These are phyloP conservation scores for Ogataea thermomethanolica DNA, from an alignment of 805 yeast genomes.

Conservation along the genomic window DNA sequence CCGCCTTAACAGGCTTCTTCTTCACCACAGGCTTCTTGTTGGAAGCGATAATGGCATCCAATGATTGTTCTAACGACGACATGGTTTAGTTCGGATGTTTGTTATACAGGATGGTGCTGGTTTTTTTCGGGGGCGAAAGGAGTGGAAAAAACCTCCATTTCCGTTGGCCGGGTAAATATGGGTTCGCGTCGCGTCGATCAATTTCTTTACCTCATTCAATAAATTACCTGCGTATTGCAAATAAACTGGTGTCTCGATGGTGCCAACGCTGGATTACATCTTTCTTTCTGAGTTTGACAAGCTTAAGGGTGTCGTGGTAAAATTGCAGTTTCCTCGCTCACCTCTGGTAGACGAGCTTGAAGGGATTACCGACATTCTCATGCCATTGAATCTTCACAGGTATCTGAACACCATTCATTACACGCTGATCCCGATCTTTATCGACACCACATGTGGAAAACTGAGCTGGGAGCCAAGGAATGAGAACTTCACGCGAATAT, in stretches of 20 bases:
- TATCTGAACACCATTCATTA: conserved; percentile 51
- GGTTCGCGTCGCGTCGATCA: conserved; percentile 8
- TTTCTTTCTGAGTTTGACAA: conserved; percentile 78
- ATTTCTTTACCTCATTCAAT: background rate
- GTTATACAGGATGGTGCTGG: conserved; percentile 2
- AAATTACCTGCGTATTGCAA: conserved; percentile 5
- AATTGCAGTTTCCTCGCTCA: conserved; percentile 54
- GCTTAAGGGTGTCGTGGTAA: conserved; percentile 65
- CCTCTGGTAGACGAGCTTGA: conserved; percentile 57
- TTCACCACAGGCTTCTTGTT: conserved; percentile 32
- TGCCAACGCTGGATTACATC: conserved; percentile 24
- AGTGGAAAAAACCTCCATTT: background rate
- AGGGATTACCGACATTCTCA: conserved; percentile 20
- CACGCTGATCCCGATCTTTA: conserved; percentile 52
- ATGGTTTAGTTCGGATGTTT: conserved; percentile 32
- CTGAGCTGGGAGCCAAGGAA: conserved; percentile 18
- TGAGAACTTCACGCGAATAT: conserved; percentile 17
- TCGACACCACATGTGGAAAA: conserved; percentile 17
- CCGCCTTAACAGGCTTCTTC: conserved; percentile 29
- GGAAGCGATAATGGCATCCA: conserved; percentile 88
- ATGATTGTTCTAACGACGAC: conserved; percentile 88
- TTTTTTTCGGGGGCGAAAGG: conserved; percentile 13
- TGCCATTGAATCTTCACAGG: conserved; percentile 39
- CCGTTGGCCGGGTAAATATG: too few relatives aligned
- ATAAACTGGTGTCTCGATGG: conserved; percentile 1